Evolutionary conservation across 768 basidiomycete genomes (phyloP).

Genomic region (Suillus weaverae): DNA sequence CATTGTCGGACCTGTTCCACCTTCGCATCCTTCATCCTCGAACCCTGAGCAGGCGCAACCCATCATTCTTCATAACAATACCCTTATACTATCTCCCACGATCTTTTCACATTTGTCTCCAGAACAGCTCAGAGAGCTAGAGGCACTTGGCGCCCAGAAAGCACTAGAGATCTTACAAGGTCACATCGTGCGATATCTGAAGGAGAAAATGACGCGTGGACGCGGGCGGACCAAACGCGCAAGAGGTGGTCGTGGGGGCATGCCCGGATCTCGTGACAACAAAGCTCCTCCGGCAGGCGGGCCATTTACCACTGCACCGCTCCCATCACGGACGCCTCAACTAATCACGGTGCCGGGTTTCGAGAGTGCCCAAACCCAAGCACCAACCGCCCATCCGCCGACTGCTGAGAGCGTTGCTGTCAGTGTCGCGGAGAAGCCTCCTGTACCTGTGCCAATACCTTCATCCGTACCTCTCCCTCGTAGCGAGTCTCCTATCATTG

Average conservation of each 20-base stretch:
- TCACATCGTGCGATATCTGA: slow-evolving; percentile 83
- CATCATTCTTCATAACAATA: slow-evolving; percentile 84
- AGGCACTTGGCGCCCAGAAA: slow-evolving; percentile 78
- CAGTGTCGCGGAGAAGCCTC: slow-evolving; percentile 21
- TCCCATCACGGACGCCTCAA: slow-evolving; percentile 28
- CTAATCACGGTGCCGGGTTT: slow-evolving; percentile 1
- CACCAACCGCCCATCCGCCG: neutral
- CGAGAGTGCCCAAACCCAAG: slow-evolving; percentile 4
- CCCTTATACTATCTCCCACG: slow-evolving; percentile 78
- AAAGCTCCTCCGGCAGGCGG: slow-evolving; percentile 7
- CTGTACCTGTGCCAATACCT: slow-evolving; percentile 36
- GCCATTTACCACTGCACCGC: slow-evolving; percentile 50
- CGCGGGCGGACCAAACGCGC: slow-evolving; percentile 22
- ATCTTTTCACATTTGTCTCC: slow-evolving; percentile 79
- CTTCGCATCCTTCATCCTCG: slow-evolving; percentile 52
- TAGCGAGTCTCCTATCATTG: slow-evolving; percentile 54
- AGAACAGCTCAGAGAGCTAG: slow-evolving; percentile 72
- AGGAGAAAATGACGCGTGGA: slow-evolving; percentile 55
- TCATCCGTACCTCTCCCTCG: slow-evolving; percentile 10
- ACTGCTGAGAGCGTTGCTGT: slow-evolving; percentile 21
- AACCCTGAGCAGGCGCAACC: slow-evolving; percentile 48
- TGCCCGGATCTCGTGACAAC: slow-evolving; percentile 2
- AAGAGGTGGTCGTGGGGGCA: slow-evolving; percentile 10
- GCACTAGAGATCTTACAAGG: slow-evolving; percentile 80
- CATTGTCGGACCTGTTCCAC: slow-evolving; percentile 69